A percentile compares a stretch with the other conserved stretches of the same genome.
phyloP scores from a whole-genome alignment of 305 asterid genomes.

The Galium porrigens region DNA sequence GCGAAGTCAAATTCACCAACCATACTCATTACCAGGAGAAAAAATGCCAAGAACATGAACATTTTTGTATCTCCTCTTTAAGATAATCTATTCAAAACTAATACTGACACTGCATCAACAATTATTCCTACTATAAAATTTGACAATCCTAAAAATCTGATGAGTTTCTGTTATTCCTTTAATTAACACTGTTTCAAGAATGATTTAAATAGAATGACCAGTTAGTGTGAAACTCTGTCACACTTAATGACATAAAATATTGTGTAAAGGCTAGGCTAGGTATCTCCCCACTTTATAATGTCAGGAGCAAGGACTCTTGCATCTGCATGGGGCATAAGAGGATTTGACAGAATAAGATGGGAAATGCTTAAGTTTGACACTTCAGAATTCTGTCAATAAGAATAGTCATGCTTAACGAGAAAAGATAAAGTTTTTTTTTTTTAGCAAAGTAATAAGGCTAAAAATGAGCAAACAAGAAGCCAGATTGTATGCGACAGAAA shows the following conservation, averaged over 20 bases:
- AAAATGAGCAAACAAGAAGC: conserved; percentile 6
- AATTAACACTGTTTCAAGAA: not conserved
- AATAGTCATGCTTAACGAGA: not conserved
- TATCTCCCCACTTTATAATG: not conserved
- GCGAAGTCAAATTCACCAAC: not conserved
- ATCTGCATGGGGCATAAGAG: not conserved
- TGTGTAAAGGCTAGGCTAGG: not conserved
- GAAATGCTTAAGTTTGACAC: not conserved
- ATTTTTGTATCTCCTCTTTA: not conserved
- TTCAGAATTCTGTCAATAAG: not conserved
- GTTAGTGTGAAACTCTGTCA: not conserved
- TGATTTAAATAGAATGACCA: not conserved
- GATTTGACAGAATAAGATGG: not conserved
- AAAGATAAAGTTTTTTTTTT: not conserved
- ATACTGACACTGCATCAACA: not conserved
- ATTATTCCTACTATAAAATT: not conserved
- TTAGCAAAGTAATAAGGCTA: too few species aligned
- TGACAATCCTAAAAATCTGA: not conserved
- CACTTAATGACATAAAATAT: not conserved
- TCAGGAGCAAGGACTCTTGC: not conserved
- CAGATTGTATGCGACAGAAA: conserved; percentile 1
- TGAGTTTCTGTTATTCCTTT: not conserved
- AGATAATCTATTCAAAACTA: not conserved
- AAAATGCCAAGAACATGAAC: not conserved
- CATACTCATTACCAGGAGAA: not conserved